Evolutionary conservation across 257 asterid genomes (phyloP), one percentile per base, ranked within the genome.

Genomic region (Nicotiana tabacum): DNA sequence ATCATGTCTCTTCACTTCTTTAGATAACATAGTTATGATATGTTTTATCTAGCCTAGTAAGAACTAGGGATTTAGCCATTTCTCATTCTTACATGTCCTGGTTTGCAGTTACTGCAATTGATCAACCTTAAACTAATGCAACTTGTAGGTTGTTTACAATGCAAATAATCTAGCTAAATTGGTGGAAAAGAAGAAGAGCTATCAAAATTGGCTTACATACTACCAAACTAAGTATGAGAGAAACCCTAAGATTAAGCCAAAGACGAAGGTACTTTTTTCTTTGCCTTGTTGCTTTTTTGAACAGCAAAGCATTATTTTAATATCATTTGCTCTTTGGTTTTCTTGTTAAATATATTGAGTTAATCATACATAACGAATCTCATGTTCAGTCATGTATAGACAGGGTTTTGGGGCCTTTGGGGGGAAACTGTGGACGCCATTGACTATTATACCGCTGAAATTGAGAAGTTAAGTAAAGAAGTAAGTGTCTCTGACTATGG

Each of bases 361-460:
- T 32, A 76, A 27, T 76, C 80, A 51, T 29, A 51, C 64, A 29
- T 76, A 35, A 10, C 9, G 29, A 79, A 21, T 37, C 82, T 79
- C 77, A 64, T 81, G 64, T 48, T 81, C 66, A 81, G 61, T 81
- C 66, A 81, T 84, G 83, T 89, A 80, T 90, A 95, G 98, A 95
- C 95, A 91, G 98, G 97, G 82, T 86, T 85, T 78, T 91, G 94
- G 94, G 98, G 98, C 64, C 87, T 91, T 11, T 88, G 89, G 87
- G 98, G 98, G 58, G 82, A 82, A 83, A 62, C 89, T 27, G 98
- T 93, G 70, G 98, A 95, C 88, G 96, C 97, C 81, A 89, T 93
- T 66, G 93, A 95, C 57, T 87, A 90, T 90, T 86, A 95, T 60
- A 88, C 88, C 65, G 83, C 87, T 58, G 90, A 89, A 84, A 83